These are phyloP conservation scores for Jasminum sambac DNA, from an alignment of 257 asterid genomes.

Conservation along the genomic window DNA sequence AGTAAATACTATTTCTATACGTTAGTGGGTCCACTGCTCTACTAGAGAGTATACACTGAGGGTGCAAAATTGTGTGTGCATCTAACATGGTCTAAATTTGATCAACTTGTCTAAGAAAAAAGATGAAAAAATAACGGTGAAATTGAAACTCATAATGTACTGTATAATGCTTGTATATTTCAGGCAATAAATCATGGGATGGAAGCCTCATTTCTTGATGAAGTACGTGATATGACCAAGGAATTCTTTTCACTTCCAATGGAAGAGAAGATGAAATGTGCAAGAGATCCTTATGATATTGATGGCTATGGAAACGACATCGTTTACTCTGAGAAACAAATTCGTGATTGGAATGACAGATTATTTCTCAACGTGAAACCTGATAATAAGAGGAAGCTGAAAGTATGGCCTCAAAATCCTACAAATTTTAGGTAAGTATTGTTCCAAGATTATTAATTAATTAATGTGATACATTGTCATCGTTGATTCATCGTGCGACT, in stretches of 20 bases:
- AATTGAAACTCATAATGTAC: too few relatives aligned
- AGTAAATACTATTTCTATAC: too few relatives aligned
- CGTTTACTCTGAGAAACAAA: conserved; percentile 27
- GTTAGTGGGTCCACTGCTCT: too few relatives aligned
- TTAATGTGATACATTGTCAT: too few relatives aligned
- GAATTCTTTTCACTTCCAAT: conserved; percentile 41
- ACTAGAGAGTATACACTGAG: too few relatives aligned
- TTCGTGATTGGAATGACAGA: conserved; percentile 34
- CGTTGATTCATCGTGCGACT: too few relatives aligned
- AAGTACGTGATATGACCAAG: conserved; percentile 25
- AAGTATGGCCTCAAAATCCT: conserved; percentile 46
- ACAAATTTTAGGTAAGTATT: conserved; percentile 26
- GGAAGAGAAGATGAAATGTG: conserved; percentile 40
- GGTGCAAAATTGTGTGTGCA: too few relatives aligned
- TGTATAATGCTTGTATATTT: not conserved
- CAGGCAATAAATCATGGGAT: conserved; percentile 43
- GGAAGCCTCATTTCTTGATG: conserved; percentile 29
- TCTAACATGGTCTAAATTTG: too few relatives aligned
- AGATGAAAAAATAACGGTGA: too few relatives aligned
- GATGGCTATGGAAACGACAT: conserved; percentile 45
- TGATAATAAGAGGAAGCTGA: conserved; percentile 23
- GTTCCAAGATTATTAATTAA: not conserved
- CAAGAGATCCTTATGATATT: conserved; percentile 26
- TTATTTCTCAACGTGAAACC: conserved; percentile 36
- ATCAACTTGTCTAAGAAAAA: too few relatives aligned